Percentiles rank a stretch among this genome's conserved stretches.
Conservation (phyloP, 352 stramenopile species). For the Elongisporangium prolatum region DNA sequence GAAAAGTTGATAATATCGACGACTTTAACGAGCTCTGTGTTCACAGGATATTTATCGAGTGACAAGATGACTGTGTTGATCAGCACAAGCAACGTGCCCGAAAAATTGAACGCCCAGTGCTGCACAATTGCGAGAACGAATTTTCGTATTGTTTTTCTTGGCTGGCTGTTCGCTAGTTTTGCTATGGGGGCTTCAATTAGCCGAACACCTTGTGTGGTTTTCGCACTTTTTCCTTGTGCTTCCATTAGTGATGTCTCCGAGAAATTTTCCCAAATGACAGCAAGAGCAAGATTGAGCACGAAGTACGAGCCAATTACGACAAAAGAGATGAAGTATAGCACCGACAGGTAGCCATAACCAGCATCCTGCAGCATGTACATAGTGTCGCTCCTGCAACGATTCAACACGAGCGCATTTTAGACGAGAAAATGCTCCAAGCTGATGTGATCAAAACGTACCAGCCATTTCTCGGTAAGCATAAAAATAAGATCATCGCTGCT, state of each 20-base stretch:
- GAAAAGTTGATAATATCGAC: slow-evolving; percentile 61
- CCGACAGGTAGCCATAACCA: slow-evolving; percentile 28
- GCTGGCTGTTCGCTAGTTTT: neutral
- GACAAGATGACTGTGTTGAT: slow-evolving; percentile 82
- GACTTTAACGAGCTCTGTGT: slow-evolving; percentile 17
- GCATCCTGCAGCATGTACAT: slow-evolving; percentile 66
- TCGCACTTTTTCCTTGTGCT: slow-evolving; percentile 19
- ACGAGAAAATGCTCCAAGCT: no score
- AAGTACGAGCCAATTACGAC: slow-evolving; percentile 88
- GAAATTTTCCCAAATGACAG: slow-evolving; percentile 86
- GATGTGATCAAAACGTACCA: slow-evolving; percentile 70
- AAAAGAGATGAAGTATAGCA: slow-evolving; percentile 84
- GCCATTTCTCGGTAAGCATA: slow-evolving; percentile 87
- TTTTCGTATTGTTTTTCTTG: slow-evolving; percentile 1
- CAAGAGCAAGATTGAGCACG: slow-evolving; percentile 88
- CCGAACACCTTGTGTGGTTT: neutral
- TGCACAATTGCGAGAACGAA: slow-evolving; percentile 23
- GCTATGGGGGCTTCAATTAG: slow-evolving; percentile 3
- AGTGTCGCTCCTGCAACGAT: slow-evolving; percentile 22
- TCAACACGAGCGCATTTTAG: no score
- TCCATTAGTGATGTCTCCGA: slow-evolving; percentile 56
- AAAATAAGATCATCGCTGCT: slow-evolving; percentile 85
- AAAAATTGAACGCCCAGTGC: slow-evolving; percentile 48
- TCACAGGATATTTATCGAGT: slow-evolving; percentile 68
- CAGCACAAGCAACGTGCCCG: slow-evolving; percentile 56